Percentiles rank a stretch among this genome's conserved stretches.
Conservation (phyloP, 2,329 filamentous ascomycete species). For the Alternaria arbusti region DNA sequence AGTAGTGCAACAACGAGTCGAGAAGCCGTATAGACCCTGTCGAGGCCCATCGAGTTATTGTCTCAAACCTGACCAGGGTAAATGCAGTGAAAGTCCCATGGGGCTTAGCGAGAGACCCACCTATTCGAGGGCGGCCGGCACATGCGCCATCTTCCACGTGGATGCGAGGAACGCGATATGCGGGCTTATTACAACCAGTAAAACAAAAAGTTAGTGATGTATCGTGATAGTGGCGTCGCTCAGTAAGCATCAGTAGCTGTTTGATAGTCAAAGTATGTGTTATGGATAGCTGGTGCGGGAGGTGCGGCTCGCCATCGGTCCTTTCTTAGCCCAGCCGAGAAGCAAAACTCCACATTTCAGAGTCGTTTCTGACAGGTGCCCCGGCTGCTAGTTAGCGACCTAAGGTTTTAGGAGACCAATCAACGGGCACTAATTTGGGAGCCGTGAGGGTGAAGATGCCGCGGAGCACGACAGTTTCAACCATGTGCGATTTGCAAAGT, state of each 20-base stretch:
- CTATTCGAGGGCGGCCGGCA: neutral
- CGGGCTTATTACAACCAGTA: neutral
- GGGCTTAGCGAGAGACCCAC: conserved; percentile 1
- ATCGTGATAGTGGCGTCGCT: neutral
- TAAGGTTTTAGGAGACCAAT: conserved; percentile 1
- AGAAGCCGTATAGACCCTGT: conserved; percentile 1
- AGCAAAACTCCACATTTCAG: conserved; percentile 7
- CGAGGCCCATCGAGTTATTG: neutral
- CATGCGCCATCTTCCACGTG: neutral
- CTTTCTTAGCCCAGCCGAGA: conserved; percentile 2
- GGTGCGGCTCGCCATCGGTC: conserved; percentile 6
- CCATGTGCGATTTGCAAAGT: neutral
- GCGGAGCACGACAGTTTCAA: neutral
- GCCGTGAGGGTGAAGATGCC: neutral
- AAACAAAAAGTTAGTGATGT: neutral
- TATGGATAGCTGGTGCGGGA: conserved; percentile 1
- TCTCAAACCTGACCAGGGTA: conserved; percentile 7
- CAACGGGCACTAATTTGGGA: neutral
- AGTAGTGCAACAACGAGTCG: neutral
- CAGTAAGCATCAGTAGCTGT: neutral
- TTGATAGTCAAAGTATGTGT: neutral
- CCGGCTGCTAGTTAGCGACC: neutral
- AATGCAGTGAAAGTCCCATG: conserved; percentile 5
- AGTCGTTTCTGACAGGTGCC: neutral
- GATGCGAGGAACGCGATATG: neutral